Base-by-base conservation (phyloP, 2,329 filamentous ascomycete genomes). In the Trichoderma aggressivum region DNA sequence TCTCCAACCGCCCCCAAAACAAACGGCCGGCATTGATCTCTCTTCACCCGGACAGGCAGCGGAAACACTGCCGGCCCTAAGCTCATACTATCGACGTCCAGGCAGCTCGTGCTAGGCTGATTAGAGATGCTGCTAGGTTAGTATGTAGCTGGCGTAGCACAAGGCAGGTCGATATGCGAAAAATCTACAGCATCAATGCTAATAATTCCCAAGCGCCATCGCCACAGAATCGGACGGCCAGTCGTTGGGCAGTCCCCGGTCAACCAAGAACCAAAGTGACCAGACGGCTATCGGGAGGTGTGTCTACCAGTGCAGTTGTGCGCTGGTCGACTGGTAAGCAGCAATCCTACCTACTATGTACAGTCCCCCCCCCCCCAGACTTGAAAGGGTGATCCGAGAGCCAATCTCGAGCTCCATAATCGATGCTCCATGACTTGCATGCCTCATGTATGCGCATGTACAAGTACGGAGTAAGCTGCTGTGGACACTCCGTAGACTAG, bases 401-500 rank as follows among this genome's bases (percentile, higher is more conserved):
- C 64, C 64, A 59, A 67, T 58, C 53, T 47, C 26, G 64, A 67
- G 34, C 34, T 47, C 65, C 55, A 68, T 47, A 47, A 47, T 30
- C 50, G 26, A 43, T 47, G 50, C 59, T 34, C 60, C 43, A 64
- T 58, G 60, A 65, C 69, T 59, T 63, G 60, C 69, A 70, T 70
- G 64, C 64, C 30, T 63, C 67, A 21, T 70, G 56, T 53, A 70
- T 62, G 14, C 47, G 43, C 43, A 59, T 67, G 64, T 59, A 32
- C 53, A 47, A 30, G 50, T 58, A 67, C 64, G 64, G 64, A 67
- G 64, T 67, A 67, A 59, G 50, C 53, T 67, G 64, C 24, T 43
- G 53, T 58, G 55, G 64, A 32, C 55, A 58, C 64, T 58, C 26
- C 28, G 55, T 21, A 5, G 28, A 32, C 64, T 56, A 58, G 47